Base-by-base conservation (phyloP, 768 basidiomycete species). In the Mycena chlorophos region DNA sequence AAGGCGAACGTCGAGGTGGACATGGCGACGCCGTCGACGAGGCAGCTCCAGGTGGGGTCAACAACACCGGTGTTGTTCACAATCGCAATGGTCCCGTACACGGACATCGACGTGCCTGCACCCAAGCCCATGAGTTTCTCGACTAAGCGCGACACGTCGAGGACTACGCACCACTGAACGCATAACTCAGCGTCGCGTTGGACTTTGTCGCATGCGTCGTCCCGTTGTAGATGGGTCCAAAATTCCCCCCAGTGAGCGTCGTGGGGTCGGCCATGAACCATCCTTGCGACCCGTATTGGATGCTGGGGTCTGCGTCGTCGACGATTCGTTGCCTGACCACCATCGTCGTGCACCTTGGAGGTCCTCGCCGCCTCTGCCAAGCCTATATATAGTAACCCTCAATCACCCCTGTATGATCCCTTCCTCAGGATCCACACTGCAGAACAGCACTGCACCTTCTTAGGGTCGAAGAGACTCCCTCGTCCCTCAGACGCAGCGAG, bases 31-130 rank as follows among this genome's bases (percentile, higher is more conserved):
- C 54, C 53, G 59, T 74, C 71, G 31, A 74, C 52, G 52, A 66
- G 66, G 52, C 73, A 74, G 16, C 64, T 62, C 69, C 70, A 73
- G 16, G 56, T 56, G n/a, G 68, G 71, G 55, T 69, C 67, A 6
- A 57, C 51, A 49, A 52, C 25, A 56, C 61, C 57, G 51, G 59
- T 47, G 29, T 49, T 52, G 56, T 38, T 54, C 46, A 42, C 48
- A 0, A 47, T 16, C 3, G 48, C 23, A 6, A 61, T 66, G 5
- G 61, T 65, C 14, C 71, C 71, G 45, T 53, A 65, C 12, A 73
- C 60, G 19, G 26, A 23, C 5, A 69, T 59, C 16, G 58, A 49
- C 5, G 67, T 69, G 31, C 71, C 71, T 73, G 45, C n/a, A n/a
- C n/a, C n/a, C n/a, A 34, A 17, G 17, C 8, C 17, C 31, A 8